Evolutionary conservation across 2,329 filamentous ascomycete genomes (phyloP).

Genomic region (Microascus cirrosus): DNA sequence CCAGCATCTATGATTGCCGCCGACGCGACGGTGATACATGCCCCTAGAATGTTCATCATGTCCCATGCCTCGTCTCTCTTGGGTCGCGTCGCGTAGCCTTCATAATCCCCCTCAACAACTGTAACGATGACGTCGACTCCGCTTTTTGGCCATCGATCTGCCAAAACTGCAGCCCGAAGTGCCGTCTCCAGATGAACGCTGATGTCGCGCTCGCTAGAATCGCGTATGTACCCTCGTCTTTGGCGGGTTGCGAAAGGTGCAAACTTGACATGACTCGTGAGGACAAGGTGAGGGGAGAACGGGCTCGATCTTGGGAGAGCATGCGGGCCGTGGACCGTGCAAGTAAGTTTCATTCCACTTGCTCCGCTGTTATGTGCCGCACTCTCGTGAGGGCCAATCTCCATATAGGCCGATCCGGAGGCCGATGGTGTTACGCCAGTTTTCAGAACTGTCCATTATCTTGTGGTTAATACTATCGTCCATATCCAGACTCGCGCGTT

Average conservation of each 20-base stretch:
- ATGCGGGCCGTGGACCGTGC: conserved; percentile 85
- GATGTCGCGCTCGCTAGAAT: conserved; percentile 77
- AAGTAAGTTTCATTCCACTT: conserved; percentile 78
- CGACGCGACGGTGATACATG: conserved; percentile 87
- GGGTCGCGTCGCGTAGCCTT: conserved; percentile 39
- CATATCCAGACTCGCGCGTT: background rate
- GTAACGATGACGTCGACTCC: conserved; percentile 92
- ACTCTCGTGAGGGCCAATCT: conserved; percentile 41
- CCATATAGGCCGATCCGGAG: conserved; percentile 83
- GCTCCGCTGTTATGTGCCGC: conserved; percentile 22
- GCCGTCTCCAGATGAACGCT: conserved; percentile 87
- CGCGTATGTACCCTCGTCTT: conserved; percentile 75
- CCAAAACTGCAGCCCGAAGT: conserved; percentile 78
- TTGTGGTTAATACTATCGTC: background rate
- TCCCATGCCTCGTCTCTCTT: conserved; percentile 62
- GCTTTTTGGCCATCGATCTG: conserved; percentile 96
- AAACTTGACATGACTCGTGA: conserved; percentile 92
- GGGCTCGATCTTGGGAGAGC: conserved; percentile 81
- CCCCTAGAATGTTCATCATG: conserved; percentile 81
- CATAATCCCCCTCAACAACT: conserved; percentile 86
- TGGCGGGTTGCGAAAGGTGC: conserved; percentile 83
- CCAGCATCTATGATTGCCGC: conserved; percentile 89
- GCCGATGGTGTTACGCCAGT: conserved; percentile 89
- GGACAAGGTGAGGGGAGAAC: conserved; percentile 84
- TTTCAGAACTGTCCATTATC: conserved; percentile 55